Conservation (phyloP, 1,139 yeast genomes). For the Suhomyces bribrorum region DNA sequence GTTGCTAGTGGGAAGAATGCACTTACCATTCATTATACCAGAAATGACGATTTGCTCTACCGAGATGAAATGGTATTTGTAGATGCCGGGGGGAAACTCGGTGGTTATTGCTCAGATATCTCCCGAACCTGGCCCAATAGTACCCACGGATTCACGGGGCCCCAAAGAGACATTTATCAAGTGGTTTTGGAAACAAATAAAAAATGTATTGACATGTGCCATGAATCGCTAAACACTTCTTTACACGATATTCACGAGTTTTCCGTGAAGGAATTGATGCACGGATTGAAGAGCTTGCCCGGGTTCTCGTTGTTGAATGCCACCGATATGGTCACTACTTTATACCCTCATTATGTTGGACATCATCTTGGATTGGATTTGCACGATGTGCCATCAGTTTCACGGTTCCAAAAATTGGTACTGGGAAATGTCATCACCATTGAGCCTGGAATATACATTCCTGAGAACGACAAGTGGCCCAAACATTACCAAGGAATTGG, state of each 20-base stretch:
- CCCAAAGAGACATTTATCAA: constrained; percentile 85
- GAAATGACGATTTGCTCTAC: constrained; percentile 77
- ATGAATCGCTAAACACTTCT: constrained; percentile 51
- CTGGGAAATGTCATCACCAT: constrained; percentile 82
- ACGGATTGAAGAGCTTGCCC: constrained; percentile 64
- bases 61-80: constrained; percentile 83
- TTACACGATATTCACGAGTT: constrained; percentile 75
- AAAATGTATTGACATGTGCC: constrained; percentile 70
- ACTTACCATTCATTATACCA: constrained; percentile 83
- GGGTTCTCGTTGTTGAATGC: constrained; percentile 60
- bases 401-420: constrained; percentile 50
- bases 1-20: constrained; percentile 93
- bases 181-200: constrained; percentile 85
- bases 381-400: constrained; percentile 74
- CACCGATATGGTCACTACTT: constrained; percentile 51
- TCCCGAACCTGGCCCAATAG: constrained; percentile 95
- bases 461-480: constrained; percentile 69
- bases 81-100: constrained; percentile 93
- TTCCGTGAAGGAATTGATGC: constrained; percentile 58
- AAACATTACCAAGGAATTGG: constrained; percentile 85
- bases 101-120: constrained; percentile 95
- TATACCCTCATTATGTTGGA: constrained; percentile 95
- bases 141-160: constrained; percentile 61
- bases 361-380: constrained; percentile 94
- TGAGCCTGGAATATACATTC: constrained; percentile 94